Evolutionary conservation across 441 rosid genomes (phyloP).

Genomic region (Arabidopsis hybrid): DNA sequence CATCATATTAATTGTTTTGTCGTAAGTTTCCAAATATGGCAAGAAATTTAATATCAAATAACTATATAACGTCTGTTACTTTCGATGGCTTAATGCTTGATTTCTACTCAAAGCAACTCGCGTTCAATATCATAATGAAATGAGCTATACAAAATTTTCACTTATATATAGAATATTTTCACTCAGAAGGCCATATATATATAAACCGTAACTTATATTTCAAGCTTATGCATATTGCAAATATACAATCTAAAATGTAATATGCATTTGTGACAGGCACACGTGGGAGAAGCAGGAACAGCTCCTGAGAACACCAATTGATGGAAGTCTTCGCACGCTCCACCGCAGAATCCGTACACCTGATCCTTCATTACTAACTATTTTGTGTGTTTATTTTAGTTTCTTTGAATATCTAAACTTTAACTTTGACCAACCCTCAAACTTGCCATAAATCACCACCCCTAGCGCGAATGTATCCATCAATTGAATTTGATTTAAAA

Average conservation of each 20-base stretch:
- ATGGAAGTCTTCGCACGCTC: constrained; percentile 40
- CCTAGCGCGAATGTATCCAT: too few species aligned
- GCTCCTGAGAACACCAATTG: constrained; percentile 41
- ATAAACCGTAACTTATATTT: neutral
- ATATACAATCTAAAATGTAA: neutral
- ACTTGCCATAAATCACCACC: too few species aligned
- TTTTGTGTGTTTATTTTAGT: neutral
- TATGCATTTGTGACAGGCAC: constrained; percentile 34
- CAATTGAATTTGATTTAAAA: constrained; percentile 15
- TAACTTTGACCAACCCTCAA: too few species aligned
- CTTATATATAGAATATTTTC: neutral
- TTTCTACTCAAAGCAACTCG: constrained; percentile 28
- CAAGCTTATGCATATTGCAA: neutral
- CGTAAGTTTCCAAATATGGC: constrained; percentile 43
- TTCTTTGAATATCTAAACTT: too few species aligned
- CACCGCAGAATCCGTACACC: constrained; percentile 36
- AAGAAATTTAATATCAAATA: constrained; percentile 31
- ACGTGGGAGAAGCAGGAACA: constrained; percentile 38
- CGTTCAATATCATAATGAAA: too few species aligned
- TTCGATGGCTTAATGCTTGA: constrained; percentile 29
- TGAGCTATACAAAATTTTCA: too few species aligned
- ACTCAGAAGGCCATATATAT: neutral
- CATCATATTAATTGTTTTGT: constrained; percentile 36
- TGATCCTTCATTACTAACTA: constrained; percentile 1
- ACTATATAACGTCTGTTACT: neutral